These are phyloP conservation scores for Ceratocystis harringtonii DNA, from an alignment of 2,329 filamentous ascomycete species.

Conservation along the genomic window DNA sequence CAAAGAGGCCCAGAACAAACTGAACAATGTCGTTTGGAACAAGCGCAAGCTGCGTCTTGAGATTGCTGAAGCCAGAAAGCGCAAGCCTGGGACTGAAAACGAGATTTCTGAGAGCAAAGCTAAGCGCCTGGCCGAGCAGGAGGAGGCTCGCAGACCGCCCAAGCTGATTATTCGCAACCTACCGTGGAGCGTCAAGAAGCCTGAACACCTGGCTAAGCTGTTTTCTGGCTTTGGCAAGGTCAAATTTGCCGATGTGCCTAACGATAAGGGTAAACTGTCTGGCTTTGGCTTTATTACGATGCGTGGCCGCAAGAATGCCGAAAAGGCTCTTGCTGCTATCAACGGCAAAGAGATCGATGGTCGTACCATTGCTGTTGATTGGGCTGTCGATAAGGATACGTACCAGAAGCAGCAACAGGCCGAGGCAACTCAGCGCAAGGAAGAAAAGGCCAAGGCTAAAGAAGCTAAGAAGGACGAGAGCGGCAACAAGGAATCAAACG, in stretches of 20 bases:
- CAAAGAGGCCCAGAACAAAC: slow-evolving; percentile 59
- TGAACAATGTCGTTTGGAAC: slow-evolving; percentile 63
- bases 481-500: slow-evolving; percentile 30
- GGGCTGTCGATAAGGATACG: slow-evolving; percentile 80
- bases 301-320: slow-evolving; percentile 75
- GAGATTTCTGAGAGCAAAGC: slow-evolving; percentile 32
- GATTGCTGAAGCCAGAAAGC: slow-evolving; percentile 69
- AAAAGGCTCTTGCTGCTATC: slow-evolving; percentile 67
- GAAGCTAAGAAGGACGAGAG: slow-evolving; percentile 19
- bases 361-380: slow-evolving; percentile 80
- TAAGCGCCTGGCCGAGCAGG: slow-evolving; percentile 40
- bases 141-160: slow-evolving; percentile 45
- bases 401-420: slow-evolving; percentile 53
- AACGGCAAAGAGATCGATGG: slow-evolving; percentile 89
- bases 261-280: slow-evolving; percentile 56
- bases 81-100: slow-evolving; percentile 31
- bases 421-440: slow-evolving; percentile 21
- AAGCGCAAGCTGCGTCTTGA: slow-evolving; percentile 76
- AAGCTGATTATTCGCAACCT: slow-evolving; percentile 84
- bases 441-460: slow-evolving; percentile 26
- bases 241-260: slow-evolving; percentile 72
- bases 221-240: slow-evolving; percentile 87
- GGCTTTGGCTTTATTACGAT: slow-evolving; percentile 91
- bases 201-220: slow-evolving; percentile 61
- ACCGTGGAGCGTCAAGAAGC: slow-evolving; percentile 85